Evolutionary conservation across 2,329 filamentous ascomycete genomes (phyloP).

Genomic region (Arachnopeziza araneosa): DNA sequence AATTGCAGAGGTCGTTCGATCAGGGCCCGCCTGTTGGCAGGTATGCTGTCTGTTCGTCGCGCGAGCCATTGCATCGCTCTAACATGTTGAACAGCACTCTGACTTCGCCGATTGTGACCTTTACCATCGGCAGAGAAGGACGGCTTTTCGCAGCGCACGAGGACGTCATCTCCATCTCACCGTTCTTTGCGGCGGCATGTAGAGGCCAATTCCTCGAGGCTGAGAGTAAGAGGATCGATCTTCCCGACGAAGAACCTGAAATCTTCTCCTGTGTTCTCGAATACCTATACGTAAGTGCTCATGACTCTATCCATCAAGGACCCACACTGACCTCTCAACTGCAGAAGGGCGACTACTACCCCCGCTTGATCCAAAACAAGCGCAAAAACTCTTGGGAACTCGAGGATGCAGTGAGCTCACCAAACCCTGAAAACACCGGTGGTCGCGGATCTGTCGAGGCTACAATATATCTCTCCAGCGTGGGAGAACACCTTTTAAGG

Average conservation of each 20-base stretch:
- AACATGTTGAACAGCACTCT: conserved; percentile 39
- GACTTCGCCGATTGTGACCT: conserved; percentile 68
- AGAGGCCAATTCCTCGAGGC: conserved; percentile 57
- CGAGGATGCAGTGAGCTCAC: conserved; percentile 45
- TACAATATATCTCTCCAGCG: conserved; percentile 62
- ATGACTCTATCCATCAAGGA: background rate
- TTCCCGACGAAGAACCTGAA: conserved; percentile 83
- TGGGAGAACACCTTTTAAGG: conserved; percentile 67
- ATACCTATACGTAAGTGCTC: conserved; percentile 48
- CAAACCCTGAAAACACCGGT: background rate
- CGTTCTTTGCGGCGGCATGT: conserved; percentile 68
- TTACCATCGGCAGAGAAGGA: conserved; percentile 74
- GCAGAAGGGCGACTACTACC: conserved; percentile 81
- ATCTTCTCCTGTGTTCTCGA: conserved; percentile 88
- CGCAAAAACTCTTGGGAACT: conserved; percentile 74
- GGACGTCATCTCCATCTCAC: conserved; percentile 71
- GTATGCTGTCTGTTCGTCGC: conserved; percentile 28
- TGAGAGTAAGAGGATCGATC: conserved; percentile 63
- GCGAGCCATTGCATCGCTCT: background rate
- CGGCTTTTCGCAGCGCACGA: conserved; percentile 90
- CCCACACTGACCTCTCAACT: background rate
- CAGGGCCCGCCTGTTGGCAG: conserved; percentile 44
- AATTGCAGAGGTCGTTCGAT: conserved; percentile 79
- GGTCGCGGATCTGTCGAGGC: conserved; percentile 49
- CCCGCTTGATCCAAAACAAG: conserved; percentile 77